Evolutionary conservation across 2,329 filamentous ascomycete genomes (phyloP).

Genomic region (Mariannaea sp.): DNA sequence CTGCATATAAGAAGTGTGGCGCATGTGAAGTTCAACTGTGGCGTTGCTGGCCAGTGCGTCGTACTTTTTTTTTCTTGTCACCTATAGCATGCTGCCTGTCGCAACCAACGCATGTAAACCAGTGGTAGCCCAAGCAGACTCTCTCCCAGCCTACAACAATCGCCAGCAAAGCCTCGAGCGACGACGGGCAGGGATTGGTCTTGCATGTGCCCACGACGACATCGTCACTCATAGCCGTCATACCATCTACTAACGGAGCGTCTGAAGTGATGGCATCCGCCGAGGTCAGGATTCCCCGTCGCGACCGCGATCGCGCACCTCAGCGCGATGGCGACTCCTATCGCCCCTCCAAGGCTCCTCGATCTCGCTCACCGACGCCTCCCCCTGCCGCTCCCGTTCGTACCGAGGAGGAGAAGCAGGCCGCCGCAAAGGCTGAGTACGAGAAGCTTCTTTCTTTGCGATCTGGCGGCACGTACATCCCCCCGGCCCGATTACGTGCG

Average conservation of each 20-base stretch:
- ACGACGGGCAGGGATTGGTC: slow-evolving; percentile 21
- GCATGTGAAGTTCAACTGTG: slow-evolving; percentile 9
- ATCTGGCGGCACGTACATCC: slow-evolving; percentile 95
- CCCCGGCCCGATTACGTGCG: slow-evolving; percentile 85
- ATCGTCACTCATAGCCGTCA: slow-evolving; percentile 13
- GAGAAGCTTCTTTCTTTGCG: slow-evolving; percentile 90
- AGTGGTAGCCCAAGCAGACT: slow-evolving; percentile 2
- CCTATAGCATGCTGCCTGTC: slow-evolving; percentile 13
- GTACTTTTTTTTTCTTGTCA: slow-evolving; percentile 36
- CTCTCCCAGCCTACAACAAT: slow-evolving; percentile 19
- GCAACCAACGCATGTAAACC: too few relatives aligned
- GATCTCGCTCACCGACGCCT: slow-evolving; percentile 40
- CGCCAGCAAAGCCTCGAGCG: slow-evolving; percentile 20
- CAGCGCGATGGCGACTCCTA: slow-evolving; percentile 58
- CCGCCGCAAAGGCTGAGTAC: slow-evolving; percentile 88
- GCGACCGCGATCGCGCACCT: slow-evolving; percentile 42
- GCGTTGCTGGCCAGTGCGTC: slow-evolving; percentile 30
- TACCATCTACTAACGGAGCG: neutral
- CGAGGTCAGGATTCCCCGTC: slow-evolving; percentile 48
- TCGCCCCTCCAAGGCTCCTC: slow-evolving; percentile 45
- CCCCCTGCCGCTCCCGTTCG: slow-evolving; percentile 47
- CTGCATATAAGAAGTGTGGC: too few relatives aligned
- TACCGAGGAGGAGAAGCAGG: slow-evolving; percentile 84
- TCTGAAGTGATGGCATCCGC: slow-evolving; percentile 50
- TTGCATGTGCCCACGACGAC: slow-evolving; percentile 16